phyloP scores from a whole-genome alignment of 2,329 filamentous ascomycete genomes.

The Dryadomyces sulphureus region DNA sequence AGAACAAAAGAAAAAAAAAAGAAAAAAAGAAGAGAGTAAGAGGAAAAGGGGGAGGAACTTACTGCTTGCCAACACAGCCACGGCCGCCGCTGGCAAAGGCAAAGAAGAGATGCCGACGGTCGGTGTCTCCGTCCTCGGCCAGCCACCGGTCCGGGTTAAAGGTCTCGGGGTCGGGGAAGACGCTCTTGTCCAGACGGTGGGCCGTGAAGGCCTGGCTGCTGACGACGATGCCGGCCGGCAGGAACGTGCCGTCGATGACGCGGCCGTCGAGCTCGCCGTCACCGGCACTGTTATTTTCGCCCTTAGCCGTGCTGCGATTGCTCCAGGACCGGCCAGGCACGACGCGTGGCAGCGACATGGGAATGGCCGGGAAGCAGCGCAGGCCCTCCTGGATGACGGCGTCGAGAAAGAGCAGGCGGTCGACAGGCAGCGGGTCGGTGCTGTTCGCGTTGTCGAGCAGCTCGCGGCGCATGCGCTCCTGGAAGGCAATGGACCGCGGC shows the following conservation, averaged over 20 bases:
- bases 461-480: constrained; percentile 38
- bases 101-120: constrained; percentile 48
- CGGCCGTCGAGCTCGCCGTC: constrained; percentile 22
- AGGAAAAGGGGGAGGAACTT: constrained; percentile 19
- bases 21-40: neutral
- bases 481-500: constrained; percentile 34
- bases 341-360: constrained; percentile 50
- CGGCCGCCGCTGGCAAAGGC: constrained; percentile 51
- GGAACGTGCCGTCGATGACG: constrained; percentile 35
- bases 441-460: constrained; percentile 16
- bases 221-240: constrained; percentile 40
- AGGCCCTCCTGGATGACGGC: constrained; percentile 48
- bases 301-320: neutral
- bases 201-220: constrained; percentile 48
- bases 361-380: constrained; percentile 48
- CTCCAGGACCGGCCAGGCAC: constrained; percentile 26
- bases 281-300: neutral
- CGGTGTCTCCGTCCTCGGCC: constrained; percentile 54
- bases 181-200: constrained; percentile 42
- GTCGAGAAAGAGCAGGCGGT: constrained; percentile 43
- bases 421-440: constrained; percentile 18
- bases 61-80: constrained; percentile 55
- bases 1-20: neutral
- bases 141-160: constrained; percentile 82
- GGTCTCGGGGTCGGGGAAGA: constrained; percentile 63